A percentile compares a stretch with the other conserved stretches of the same genome.
Conservation (phyloP, 2,329 filamentous ascomycete species). For the Helotiales sp. region DNA sequence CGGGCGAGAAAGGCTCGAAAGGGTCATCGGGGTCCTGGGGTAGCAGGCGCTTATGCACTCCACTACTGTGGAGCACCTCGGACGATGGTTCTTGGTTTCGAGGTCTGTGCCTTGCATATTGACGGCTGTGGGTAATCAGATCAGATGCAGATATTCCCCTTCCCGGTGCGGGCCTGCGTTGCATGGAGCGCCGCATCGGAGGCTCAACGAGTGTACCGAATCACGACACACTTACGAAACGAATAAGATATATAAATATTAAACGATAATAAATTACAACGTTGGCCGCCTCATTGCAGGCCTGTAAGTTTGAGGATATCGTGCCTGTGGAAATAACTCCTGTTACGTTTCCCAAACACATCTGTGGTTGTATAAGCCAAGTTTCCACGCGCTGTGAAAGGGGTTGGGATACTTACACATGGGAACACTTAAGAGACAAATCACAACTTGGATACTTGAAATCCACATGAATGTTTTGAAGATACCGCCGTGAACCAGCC, state of each 20-base stretch:
- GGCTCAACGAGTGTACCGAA: too few species aligned
- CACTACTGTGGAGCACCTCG: not conserved
- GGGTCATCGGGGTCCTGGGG: too few species aligned
- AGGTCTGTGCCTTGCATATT: not conserved
- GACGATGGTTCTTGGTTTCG: not conserved
- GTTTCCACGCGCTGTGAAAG: constrained; percentile 8
- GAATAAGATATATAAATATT: not conserved
- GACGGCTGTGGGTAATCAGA: too few species aligned
- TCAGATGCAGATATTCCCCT: not conserved
- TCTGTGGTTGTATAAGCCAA: constrained; percentile 47
- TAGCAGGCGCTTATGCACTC: not conserved
- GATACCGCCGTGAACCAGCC: constrained; percentile 69
- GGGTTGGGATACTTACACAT: constrained; percentile 62
- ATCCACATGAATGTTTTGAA: constrained; percentile 66
- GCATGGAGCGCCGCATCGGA: not conserved
- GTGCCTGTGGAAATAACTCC: constrained; percentile 73
- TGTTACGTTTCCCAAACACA: constrained; percentile 74
- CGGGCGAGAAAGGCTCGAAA: not conserved
- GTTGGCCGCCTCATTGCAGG: not conserved
- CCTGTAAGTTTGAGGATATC: constrained; percentile 58
- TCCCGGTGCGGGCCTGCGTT: not conserved
- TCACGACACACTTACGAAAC: not conserved
- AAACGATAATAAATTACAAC: not conserved
- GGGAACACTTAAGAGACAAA: constrained; percentile 75
- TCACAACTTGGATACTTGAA: constrained; percentile 72